Base-by-base conservation (phyloP, 2,329 filamentous ascomycete genomes). In the Pseudofabraea citricarpa region DNA sequence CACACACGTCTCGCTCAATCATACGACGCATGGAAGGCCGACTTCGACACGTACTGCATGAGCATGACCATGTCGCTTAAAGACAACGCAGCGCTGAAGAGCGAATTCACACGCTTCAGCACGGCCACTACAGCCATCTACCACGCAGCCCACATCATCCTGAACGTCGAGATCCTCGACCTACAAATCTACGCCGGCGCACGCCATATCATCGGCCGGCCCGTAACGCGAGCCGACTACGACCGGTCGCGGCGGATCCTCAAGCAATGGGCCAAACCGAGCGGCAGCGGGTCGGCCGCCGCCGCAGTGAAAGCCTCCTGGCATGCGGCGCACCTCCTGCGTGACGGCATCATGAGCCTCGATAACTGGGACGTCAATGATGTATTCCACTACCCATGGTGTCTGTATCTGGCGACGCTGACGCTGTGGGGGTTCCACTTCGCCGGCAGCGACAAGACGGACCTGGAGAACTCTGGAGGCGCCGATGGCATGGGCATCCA, bases 131-230 rank as follows among this genome's bases (percentile, higher is more conserved):
- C 70, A n/a, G 69, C 75, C 0, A 66, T 83, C 0, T 82, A 81
- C 45, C 77, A 81, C 48, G 68, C 77, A 0, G 77, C 77, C 0
- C 72, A 79, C 35, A 66, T 80, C 6, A 65, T 77, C 0, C 64
- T 83, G 2, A 67, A 78, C 44, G 73, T 75, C 6, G 77, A 81
- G 13, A 74, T 83, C 31, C 63, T 81, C 1, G 77, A 83, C 51
- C 62, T 83, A 0, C 79, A 83, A 50, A 81, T 82, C 32, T 78
- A 75, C 35, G 79, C 78, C 0, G 79, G 79, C 0, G 74, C 78
- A 3, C 61, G 69, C 1, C 72, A 81, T 36, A 82, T 83, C 20
- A 66, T 82, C 0, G 78, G 79, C 1, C 67, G 76, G 0, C 68
- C 72, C 0, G 75, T 81, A 1, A 68, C 69, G 6, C 64, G 65